These are phyloP conservation scores for Wickerhamiella alocasiicola DNA, from an alignment of 805 yeast species.

Conservation along the genomic window DNA sequence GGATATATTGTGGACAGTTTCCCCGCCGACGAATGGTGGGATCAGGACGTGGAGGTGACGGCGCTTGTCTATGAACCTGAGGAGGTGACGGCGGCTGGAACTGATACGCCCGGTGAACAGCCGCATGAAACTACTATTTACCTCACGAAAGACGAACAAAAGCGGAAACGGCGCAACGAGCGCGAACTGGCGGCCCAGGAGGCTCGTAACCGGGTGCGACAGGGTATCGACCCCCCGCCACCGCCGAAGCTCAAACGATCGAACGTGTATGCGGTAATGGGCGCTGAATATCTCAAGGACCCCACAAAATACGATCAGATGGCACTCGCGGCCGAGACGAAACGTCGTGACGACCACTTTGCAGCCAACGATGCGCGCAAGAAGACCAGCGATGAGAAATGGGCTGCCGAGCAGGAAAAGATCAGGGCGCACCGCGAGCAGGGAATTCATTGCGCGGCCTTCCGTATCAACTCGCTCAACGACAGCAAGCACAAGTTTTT, in stretches of 20 bases:
- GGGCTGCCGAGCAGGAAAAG: slow-evolving; percentile 37
- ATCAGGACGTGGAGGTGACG: slow-evolving; percentile 31
- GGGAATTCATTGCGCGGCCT: slow-evolving; percentile 50
- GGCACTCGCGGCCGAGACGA: slow-evolving; percentile 57
- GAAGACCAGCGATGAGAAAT: slow-evolving; percentile 44
- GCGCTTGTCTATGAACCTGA: slow-evolving; percentile 18
- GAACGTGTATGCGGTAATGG: slow-evolving; percentile 74
- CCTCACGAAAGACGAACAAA: slow-evolving; percentile 66
- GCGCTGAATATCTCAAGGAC: slow-evolving; percentile 74
- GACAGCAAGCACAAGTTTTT: slow-evolving; percentile 62
- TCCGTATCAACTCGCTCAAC: slow-evolving; percentile 33
- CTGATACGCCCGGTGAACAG: slow-evolving; percentile 30
- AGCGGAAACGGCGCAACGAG: slow-evolving; percentile 57
- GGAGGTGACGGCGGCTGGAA: slow-evolving; percentile 45
- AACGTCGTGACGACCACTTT: slow-evolving; percentile 48
- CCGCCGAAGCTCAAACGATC: slow-evolving; percentile 76
- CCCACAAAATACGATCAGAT: slow-evolving; percentile 75
- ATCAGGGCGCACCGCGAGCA: slow-evolving; percentile 35
- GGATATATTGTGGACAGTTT: slow-evolving; percentile 34
- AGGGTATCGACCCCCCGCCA: slow-evolving; percentile 80
- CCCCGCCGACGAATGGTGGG: slow-evolving; percentile 87
- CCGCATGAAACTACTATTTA: slow-evolving; percentile 37
- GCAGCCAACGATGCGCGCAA: slow-evolving; percentile 49
- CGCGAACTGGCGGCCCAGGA: slow-evolving; percentile 54
- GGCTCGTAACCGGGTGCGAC: slow-evolving; percentile 59